Evolutionary conservation across 2,329 filamentous ascomycete species (phyloP), one percentile per base, ranked within the genome.

Genomic region (Monosporascus sp.): DNA sequence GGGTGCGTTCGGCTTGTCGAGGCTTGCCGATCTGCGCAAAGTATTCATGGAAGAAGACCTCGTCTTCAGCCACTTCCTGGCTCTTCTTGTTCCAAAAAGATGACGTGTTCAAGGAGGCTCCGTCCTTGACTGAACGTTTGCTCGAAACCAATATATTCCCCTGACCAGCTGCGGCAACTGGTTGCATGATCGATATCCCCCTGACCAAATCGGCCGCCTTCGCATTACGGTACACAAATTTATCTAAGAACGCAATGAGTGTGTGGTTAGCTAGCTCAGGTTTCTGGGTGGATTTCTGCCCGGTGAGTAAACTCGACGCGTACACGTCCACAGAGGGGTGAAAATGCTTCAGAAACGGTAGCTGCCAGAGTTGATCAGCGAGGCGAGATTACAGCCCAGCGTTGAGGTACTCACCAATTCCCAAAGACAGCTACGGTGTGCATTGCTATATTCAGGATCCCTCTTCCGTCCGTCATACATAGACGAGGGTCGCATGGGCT

Each of bases 31-130:
- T 73, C 56, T 86, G 82, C 55, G 83, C 86, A 73, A 99, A 99
- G 81, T 99, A 99, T 60, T 90, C 86, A 71, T 99, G 94, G 82
- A 99, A 99, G 82, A 99, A 99, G 39, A 91, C 89, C 67, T 99
- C 94, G 60, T 99, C 92, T 1, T 85, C 90, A 3, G 88, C 85
- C 45, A 99, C 87, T 51, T 97, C 86, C 58, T 90, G 86, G n/a
- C 82, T 79, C 74, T 90, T 92, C 81, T 90, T 90, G 64, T 86
- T 87, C 90, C 91, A 96, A 78, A 99, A 99, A 3, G 83, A 77
- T 57, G 95, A 88, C 1, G 87, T 87, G 72, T 99, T 99, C 70
- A 99, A 79, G 6, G 73, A 68, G 8, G 68, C 61, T 50, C 68
- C 61, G 52, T 68, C 56, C 63, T 65, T 70, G 37, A 60, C 53